phyloP scores from a whole-genome alignment of 106 monocot species.

The Vanilla planifolia region DNA sequence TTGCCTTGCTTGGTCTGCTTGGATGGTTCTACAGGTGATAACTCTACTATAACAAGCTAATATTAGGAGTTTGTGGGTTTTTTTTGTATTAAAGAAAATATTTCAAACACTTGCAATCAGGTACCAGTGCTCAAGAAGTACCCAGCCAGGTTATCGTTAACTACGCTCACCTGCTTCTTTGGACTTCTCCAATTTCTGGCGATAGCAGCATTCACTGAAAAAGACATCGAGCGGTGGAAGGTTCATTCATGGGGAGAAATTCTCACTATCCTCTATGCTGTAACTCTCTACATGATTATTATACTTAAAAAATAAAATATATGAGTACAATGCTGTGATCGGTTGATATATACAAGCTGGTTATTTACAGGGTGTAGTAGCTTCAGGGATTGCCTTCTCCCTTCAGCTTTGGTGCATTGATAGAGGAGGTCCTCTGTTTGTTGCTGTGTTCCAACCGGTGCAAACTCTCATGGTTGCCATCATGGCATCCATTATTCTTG shows the following conservation, averaged over 20 bases:
- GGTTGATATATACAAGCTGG: no score
- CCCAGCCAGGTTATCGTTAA: constrained; percentile 59
- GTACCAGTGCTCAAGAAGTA: constrained; percentile 66
- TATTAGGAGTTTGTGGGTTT: neutral
- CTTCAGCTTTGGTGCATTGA: constrained; percentile 94
- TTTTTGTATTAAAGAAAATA: no score
- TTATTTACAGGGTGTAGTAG: constrained; percentile 65
- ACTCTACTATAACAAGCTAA: no score
- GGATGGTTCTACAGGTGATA: constrained; percentile 63
- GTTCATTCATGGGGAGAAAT: constrained; percentile 52
- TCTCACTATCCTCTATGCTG: constrained; percentile 70
- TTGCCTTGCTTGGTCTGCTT: constrained; percentile 65
- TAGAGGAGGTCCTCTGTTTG: constrained; percentile 75
- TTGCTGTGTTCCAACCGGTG: constrained; percentile 69
- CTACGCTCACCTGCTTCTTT: constrained; percentile 52
- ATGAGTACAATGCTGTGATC: no score
- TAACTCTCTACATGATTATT: constrained; percentile 11
- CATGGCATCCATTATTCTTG: constrained; percentile 71
- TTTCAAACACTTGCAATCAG: neutral
- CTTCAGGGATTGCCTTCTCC: constrained; percentile 73
- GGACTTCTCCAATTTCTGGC: constrained; percentile 52
- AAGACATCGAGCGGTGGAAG: constrained; percentile 35
- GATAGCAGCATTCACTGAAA: constrained; percentile 56
- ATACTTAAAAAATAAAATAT: no score
- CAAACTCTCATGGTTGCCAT: constrained; percentile 70